Evolutionary conservation across 1,139 yeast species (phyloP).

Genomic region (Zhuliangozyma blackwelliae): DNA sequence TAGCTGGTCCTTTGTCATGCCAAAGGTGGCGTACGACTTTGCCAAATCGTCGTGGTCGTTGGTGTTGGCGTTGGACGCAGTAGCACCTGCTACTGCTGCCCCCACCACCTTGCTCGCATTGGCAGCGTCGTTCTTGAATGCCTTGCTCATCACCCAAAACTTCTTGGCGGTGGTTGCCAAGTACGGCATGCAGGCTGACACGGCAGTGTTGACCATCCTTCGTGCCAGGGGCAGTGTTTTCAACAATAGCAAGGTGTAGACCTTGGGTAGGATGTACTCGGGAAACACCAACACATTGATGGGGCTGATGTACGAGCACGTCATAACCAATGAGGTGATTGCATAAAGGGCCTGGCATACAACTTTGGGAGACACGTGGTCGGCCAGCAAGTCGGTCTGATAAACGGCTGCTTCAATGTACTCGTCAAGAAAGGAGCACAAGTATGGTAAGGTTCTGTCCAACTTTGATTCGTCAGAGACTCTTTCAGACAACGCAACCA

Average conservation of each 20-base stretch:
- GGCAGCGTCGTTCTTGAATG: constrained; percentile 37
- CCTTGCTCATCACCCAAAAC: constrained; percentile 63
- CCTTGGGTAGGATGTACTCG: constrained; percentile 76
- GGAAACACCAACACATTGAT: constrained; percentile 72
- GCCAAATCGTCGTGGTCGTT: constrained; percentile 5
- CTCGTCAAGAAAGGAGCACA: constrained; percentile 48
- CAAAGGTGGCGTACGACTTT: constrained; percentile 11
- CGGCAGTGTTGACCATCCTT: constrained; percentile 15
- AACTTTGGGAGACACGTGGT: constrained; percentile 35
- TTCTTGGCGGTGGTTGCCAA: constrained; percentile 60
- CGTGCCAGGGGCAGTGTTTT: constrained; percentile 15
- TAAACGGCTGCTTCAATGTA: constrained; percentile 16
- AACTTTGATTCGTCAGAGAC: constrained; percentile 79
- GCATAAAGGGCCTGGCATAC: constrained; percentile 56
- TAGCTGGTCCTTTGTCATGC: constrained; percentile 25
- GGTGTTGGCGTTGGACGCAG: not conserved
- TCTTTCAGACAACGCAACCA: constrained; percentile 72
- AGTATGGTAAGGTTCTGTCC: constrained; percentile 80
- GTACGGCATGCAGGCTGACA: constrained; percentile 71
- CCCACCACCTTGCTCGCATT: constrained; percentile 4
- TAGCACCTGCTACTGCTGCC: too few relatives aligned
- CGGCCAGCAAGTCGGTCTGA: not conserved
- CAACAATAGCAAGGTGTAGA: constrained; percentile 39
- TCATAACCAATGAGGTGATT: constrained; percentile 55
- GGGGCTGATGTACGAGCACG: constrained; percentile 69